These are phyloP conservation scores for Beauveria brongniartii DNA, from an alignment of 2,329 filamentous ascomycete genomes.

Conservation along the genomic window DNA sequence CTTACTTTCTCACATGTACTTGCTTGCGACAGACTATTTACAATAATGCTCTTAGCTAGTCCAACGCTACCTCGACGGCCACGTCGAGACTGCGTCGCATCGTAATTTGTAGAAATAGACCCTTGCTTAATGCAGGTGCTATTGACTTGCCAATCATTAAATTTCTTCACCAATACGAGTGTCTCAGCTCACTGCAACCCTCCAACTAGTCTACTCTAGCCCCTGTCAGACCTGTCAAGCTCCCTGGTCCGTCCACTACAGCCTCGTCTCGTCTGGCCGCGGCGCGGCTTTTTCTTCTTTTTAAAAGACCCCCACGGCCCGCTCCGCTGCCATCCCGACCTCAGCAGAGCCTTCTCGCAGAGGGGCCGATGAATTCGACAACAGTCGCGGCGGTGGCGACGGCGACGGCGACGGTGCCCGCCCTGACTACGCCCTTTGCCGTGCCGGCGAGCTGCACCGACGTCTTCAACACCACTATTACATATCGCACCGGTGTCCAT, in stretches of 20 bases:
- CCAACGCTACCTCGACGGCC: too few relatives aligned
- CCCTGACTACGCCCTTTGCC: background rate
- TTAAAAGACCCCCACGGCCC: background rate
- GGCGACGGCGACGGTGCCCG: background rate
- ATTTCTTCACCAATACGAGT: background rate
- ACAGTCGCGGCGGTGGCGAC: background rate
- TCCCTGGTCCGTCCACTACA: background rate
- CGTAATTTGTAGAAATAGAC: background rate
- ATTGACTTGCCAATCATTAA: background rate
- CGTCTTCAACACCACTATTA: background rate
- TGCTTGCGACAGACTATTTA: too few relatives aligned
- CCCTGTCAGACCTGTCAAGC: background rate
- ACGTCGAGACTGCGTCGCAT: too few relatives aligned
- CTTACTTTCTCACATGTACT: too few relatives aligned
- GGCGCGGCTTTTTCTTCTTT: background rate
- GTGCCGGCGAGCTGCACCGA: constrained; percentile 2
- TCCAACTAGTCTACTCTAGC: background rate
- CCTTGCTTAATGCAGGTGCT: background rate
- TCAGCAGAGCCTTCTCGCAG: background rate
- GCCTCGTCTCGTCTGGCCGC: background rate
- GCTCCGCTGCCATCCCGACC: background rate
- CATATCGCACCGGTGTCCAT: background rate
- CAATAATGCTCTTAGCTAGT: too few relatives aligned
- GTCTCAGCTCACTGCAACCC: too few relatives aligned
- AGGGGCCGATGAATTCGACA: background rate